Evolutionary conservation across 306 rosid genomes (phyloP).

Genomic region (Quercus dentata): DNA sequence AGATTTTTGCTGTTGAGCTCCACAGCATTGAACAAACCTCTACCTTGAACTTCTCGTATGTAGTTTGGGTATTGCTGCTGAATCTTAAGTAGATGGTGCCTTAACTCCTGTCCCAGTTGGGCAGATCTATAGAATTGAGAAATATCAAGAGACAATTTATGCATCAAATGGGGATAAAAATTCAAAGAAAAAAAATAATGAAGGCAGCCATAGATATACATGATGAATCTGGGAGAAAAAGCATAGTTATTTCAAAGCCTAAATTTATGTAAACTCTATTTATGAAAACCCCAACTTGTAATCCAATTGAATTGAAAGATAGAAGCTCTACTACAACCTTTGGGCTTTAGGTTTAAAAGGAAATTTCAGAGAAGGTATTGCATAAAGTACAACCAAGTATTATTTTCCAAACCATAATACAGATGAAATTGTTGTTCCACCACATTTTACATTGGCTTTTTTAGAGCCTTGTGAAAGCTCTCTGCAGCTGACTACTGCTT

Average conservation of each 20-base stretch:
- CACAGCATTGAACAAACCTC: constrained; percentile 89
- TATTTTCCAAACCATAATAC: too few species aligned
- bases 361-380: too few species aligned
- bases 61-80: constrained; percentile 60
- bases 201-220: neutral
- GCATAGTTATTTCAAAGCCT: neutral
- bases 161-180: neutral
- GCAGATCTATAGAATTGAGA: constrained; percentile 47
- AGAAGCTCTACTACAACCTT: too few species aligned
- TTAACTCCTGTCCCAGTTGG: constrained; percentile 60
- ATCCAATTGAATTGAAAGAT: too few species aligned
- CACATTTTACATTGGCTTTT: too few species aligned
- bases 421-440: too few species aligned
- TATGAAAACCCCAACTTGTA: too few species aligned
- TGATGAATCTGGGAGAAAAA: neutral
- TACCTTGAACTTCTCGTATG: constrained; percentile 69
- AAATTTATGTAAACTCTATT: too few species aligned
- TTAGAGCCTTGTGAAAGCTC: too few species aligned
- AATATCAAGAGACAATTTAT: constrained; percentile 11
- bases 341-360: too few species aligned
- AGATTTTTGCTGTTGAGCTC: constrained; percentile 61
- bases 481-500: too few species aligned
- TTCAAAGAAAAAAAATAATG: constrained; percentile 7
- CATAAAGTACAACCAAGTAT: too few species aligned
- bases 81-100: constrained; percentile 49